Evolutionary conservation across 2,329 filamentous ascomycete genomes (phyloP).

Genomic region (Beauveria medogensis): DNA sequence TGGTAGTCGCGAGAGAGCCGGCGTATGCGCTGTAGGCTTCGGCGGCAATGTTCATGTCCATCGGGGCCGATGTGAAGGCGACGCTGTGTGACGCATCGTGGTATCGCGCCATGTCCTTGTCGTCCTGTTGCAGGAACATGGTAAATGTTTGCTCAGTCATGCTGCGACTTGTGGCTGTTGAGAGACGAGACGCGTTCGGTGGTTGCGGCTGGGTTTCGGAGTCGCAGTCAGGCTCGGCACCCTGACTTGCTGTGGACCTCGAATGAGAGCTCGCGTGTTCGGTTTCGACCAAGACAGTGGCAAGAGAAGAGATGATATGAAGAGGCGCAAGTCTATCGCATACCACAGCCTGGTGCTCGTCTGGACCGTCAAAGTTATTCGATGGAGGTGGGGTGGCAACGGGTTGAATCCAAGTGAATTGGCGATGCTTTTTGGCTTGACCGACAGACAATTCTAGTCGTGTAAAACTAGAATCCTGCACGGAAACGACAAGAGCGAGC

Average conservation of each 20-base stretch:
- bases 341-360: not conserved
- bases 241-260: not conserved
- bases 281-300: not conserved
- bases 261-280: not conserved
- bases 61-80: conserved; percentile 32
- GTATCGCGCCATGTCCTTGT: conserved; percentile 37
- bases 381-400: not conserved
- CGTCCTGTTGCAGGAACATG: conserved; percentile 18
- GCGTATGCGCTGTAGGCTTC: conserved; percentile 33
- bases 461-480: not conserved
- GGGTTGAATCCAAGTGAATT: not conserved
- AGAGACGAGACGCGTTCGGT: not conserved
- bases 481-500: not conserved
- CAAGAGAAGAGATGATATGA: not conserved
- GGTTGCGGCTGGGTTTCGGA: not conserved
- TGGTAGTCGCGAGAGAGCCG: conserved; percentile 25
- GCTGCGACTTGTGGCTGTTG: not conserved
- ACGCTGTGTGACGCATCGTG: conserved; percentile 34
- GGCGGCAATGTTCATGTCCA: conserved; percentile 42
- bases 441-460: not conserved
- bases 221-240: not conserved
- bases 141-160: conserved; percentile 9
- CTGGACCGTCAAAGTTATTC: not conserved
- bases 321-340: conserved; percentile 1
- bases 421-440: not conserved